Conservation (phyloP, 495 filamentous ascomycete species). For the Lentithecium fluviatile region DNA sequence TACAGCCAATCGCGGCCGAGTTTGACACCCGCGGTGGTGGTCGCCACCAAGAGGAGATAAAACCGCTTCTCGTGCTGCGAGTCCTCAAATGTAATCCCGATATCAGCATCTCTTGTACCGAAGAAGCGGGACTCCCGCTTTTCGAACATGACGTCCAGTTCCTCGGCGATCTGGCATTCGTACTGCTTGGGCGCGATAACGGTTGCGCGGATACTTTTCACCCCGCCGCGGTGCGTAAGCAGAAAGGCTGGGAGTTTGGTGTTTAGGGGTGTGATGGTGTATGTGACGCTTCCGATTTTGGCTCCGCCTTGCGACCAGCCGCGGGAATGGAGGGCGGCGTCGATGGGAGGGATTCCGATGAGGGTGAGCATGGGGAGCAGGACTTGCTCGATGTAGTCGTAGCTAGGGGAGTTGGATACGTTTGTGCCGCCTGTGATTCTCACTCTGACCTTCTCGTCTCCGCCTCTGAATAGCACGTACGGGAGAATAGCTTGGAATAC, state of each 20-base stretch:
- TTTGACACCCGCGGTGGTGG: conserved; percentile 58
- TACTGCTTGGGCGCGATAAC: conserved; percentile 52
- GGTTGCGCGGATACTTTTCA: conserved; percentile 61
- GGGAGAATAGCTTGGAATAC: conserved; percentile 82
- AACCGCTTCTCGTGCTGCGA: conserved; percentile 60
- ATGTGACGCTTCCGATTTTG: conserved; percentile 58
- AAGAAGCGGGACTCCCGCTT: conserved; percentile 37
- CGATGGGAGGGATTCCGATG: conserved; percentile 60
- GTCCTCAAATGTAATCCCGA: conserved; percentile 58
- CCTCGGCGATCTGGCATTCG: conserved; percentile 34
- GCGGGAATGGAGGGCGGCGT: conserved; percentile 55
- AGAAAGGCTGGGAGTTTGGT: conserved; percentile 50
- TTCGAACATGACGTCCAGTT: conserved; percentile 13
- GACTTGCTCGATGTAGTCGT: conserved; percentile 76
- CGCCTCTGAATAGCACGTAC: conserved; percentile 63
- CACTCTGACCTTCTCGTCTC: conserved; percentile 37
- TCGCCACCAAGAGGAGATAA: conserved; percentile 72
- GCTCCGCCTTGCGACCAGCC: conserved; percentile 65
- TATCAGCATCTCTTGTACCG: not conserved
- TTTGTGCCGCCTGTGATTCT: conserved; percentile 78
- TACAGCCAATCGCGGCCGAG: conserved; percentile 68
- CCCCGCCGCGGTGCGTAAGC: conserved; percentile 48
- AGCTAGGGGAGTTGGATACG: conserved; percentile 66
- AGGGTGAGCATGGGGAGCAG: conserved; percentile 66
- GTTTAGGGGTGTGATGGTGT: conserved; percentile 57